Percentiles rank a stretch among this genome's conserved stretches.
Evolutionary conservation across 2,329 filamentous ascomycete species (phyloP).

Genomic region (Diaporthe citri): DNA sequence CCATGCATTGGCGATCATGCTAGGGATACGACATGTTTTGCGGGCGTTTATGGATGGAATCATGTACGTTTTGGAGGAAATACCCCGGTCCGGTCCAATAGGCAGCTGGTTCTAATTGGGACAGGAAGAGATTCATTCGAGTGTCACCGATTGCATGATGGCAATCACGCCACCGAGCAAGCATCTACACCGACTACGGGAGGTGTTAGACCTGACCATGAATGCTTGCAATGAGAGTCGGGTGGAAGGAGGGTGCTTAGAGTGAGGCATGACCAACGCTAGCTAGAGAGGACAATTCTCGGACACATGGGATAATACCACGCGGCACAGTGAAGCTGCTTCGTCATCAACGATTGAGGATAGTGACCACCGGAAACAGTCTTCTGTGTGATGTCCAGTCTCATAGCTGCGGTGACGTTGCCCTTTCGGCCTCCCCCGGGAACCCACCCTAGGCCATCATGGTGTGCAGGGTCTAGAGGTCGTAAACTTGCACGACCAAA

Average conservation of each 20-base stretch:
- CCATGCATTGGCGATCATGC: background rate
- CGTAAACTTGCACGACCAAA: background rate
- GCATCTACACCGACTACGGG: background rate
- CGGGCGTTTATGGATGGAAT: background rate
- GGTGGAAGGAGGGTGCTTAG: background rate
- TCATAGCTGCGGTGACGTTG: background rate
- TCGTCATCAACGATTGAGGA: background rate
- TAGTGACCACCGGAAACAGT: background rate
- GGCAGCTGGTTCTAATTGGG: background rate
- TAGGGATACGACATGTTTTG: background rate
- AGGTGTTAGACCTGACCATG: background rate
- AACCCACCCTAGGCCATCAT: background rate
- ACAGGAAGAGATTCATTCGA: background rate
- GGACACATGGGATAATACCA: background rate
- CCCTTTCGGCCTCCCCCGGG: background rate
- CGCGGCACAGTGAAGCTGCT: background rate
- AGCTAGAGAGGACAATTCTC: background rate
- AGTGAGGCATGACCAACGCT: background rate
- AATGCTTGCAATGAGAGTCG: background rate
- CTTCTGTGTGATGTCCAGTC: conserved; percentile 8
- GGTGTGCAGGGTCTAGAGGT: background rate
- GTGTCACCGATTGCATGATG: background rate
- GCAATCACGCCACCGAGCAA: background rate
- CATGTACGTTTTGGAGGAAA: conserved; percentile 15
- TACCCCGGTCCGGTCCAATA: conserved; percentile 11